These are phyloP conservation scores for Phyllostachys edulis DNA, from an alignment of 176 grass and related monocot genomes.

Conservation along the genomic window DNA sequence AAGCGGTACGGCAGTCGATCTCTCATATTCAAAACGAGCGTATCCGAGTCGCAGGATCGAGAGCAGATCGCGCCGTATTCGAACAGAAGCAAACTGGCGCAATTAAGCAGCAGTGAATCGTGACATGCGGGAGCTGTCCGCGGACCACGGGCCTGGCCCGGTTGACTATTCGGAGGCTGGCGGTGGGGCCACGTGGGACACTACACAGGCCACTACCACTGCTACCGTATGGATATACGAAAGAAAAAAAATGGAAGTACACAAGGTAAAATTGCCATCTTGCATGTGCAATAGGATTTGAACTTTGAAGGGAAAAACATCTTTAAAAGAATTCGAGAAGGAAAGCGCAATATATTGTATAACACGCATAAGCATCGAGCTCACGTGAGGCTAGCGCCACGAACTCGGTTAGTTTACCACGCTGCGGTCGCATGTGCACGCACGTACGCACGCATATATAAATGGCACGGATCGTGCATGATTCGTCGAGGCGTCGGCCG, in stretches of 20 bases:
- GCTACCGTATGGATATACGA: no score
- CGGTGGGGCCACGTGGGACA: not conserved
- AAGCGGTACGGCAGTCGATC: not conserved
- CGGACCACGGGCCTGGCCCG: slow-evolving; percentile 5
- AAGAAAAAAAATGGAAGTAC: no score
- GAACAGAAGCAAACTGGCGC: not conserved
- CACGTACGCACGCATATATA: not conserved
- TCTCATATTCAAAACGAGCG: not conserved
- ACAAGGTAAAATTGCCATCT: no score
- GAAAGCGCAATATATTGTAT: no score
- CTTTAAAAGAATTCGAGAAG: no score
- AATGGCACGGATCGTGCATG: not conserved
- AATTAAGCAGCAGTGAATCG: not conserved
- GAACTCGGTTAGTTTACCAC: not conserved
- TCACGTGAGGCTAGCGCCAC: not conserved
- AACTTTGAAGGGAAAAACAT: no score
- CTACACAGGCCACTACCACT: no score
- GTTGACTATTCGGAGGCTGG: slow-evolving; percentile 12
- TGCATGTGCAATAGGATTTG: no score
- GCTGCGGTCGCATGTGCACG: not conserved
- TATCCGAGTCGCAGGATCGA: slow-evolving; percentile 6
- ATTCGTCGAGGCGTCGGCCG: not conserved
- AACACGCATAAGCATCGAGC: not conserved
- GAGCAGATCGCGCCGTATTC: not conserved
- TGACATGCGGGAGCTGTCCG: slow-evolving; percentile 35